A percentile compares a stretch with the other conserved stretches of the same genome.
Conservation (phyloP, 129 eudicot genomes). For the Flaveria robusta region DNA sequence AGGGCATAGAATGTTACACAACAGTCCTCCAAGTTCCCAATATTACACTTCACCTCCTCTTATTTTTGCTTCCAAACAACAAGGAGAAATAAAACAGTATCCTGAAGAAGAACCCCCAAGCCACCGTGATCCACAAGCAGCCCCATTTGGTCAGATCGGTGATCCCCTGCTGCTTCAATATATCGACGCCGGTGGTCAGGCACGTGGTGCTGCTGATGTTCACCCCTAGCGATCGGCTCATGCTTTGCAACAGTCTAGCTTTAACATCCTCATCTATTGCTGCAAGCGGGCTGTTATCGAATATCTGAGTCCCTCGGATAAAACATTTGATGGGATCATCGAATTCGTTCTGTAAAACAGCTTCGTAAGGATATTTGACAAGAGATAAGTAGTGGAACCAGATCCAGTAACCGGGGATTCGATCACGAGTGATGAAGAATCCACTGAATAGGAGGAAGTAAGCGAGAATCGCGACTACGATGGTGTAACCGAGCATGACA, state of each 20-base stretch:
- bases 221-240: slow-evolving; percentile 70
- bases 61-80: slow-evolving; percentile 88
- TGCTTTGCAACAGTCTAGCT: slow-evolving; percentile 49
- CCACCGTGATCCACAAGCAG: slow-evolving; percentile 77
- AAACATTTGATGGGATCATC: slow-evolving; percentile 68
- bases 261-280: slow-evolving; percentile 59
- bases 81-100: slow-evolving; percentile 62
- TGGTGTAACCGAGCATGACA: slow-evolving; percentile 96
- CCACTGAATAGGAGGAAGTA: slow-evolving; percentile 85
- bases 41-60: slow-evolving; percentile 54
- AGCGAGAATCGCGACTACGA: slow-evolving; percentile 88
- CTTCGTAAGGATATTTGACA: slow-evolving; percentile 88
- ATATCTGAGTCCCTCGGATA: slow-evolving; percentile 75
- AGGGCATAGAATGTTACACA: slow-evolving; percentile 9
- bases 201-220: slow-evolving; percentile 56
- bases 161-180: slow-evolving; percentile 73
- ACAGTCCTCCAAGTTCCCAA: not conserved
- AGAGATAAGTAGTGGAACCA: slow-evolving; percentile 93
- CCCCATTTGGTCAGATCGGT: slow-evolving; percentile 82
- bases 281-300: slow-evolving; percentile 80
- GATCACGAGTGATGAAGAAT: slow-evolving; percentile 81
- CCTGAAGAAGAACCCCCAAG: slow-evolving; percentile 94
- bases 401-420: slow-evolving; percentile 88
- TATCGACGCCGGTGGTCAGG: slow-evolving; percentile 74
- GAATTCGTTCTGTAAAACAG: slow-evolving; percentile 78